These are phyloP conservation scores for Nothophaeocryptopus gaeumannii DNA, from an alignment of 2,329 filamentous ascomycete species.

Conservation along the genomic window DNA sequence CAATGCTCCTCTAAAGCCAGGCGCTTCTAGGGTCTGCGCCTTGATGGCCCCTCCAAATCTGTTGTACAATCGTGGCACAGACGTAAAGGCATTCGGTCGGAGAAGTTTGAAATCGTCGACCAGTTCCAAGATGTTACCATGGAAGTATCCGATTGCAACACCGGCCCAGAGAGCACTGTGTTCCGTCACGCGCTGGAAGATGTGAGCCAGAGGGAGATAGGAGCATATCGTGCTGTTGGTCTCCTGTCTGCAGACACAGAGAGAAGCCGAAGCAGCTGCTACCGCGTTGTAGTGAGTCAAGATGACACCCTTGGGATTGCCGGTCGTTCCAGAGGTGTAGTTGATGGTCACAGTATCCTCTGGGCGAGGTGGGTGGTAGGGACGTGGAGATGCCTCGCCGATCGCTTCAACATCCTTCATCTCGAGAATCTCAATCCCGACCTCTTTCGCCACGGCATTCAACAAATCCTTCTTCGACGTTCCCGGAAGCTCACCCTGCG, in stretches of 20 bases:
- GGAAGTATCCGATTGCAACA: slow-evolving; percentile 82
- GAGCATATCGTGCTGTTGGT: slow-evolving; percentile 69
- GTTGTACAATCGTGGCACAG: slow-evolving; percentile 88
- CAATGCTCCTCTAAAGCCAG: slow-evolving; percentile 76
- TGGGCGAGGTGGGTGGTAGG: slow-evolving; percentile 67
- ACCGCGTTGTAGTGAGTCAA: slow-evolving; percentile 80
- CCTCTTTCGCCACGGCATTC: slow-evolving; percentile 67
- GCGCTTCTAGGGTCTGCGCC: slow-evolving; percentile 71
- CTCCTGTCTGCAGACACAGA: slow-evolving; percentile 53
- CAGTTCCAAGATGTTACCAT: slow-evolving; percentile 80
- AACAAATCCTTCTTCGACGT: slow-evolving; percentile 78
- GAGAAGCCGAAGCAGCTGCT: slow-evolving; percentile 63
- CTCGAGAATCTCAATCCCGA: slow-evolving; percentile 75
- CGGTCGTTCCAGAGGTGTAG: slow-evolving; percentile 84
- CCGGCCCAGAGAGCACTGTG: slow-evolving; percentile 71
- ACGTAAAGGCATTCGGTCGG: slow-evolving; percentile 77
- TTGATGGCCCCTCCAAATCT: slow-evolving; percentile 82
- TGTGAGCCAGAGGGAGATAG: slow-evolving; percentile 91
- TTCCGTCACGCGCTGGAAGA: slow-evolving; percentile 83
- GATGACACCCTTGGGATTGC: slow-evolving; percentile 77
- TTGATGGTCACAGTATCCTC: slow-evolving; percentile 85
- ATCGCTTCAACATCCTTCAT: slow-evolving; percentile 78
- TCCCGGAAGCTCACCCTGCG: slow-evolving; percentile 67
- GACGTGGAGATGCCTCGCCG: slow-evolving; percentile 66
- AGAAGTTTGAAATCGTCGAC: slow-evolving; percentile 89